Conservation (phyloP, 2,329 filamentous ascomycete genomes). For the Trichoderma afroharzianum region DNA sequence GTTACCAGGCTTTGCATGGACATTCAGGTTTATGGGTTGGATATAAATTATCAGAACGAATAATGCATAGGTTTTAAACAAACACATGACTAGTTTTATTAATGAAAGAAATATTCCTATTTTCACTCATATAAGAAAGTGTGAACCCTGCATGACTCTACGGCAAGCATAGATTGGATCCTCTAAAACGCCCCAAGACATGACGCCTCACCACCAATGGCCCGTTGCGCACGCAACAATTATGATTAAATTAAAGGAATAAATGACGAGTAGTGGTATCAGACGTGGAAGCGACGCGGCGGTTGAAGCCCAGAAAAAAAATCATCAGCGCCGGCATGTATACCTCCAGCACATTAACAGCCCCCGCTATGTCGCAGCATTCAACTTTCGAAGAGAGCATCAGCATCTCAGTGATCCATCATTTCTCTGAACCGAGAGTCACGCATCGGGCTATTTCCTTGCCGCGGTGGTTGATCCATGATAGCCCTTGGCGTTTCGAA, state of each 20-base stretch:
- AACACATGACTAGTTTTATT: background rate
- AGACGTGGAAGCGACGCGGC: background rate
- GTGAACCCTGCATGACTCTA: background rate
- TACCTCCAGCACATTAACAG: background rate
- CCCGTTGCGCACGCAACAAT: background rate
- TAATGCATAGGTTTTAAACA: background rate
- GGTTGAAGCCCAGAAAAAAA: background rate
- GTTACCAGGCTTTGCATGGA: background rate
- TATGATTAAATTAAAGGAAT: background rate
- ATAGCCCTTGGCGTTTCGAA: slow-evolving; percentile 40
- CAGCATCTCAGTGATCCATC: slow-evolving; percentile 34
- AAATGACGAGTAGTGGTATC: background rate
- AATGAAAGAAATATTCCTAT: background rate
- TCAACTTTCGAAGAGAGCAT: background rate
- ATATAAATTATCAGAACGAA: background rate
- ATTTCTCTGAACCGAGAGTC: slow-evolving; percentile 60
- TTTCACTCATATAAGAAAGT: background rate
- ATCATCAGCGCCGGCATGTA: background rate
- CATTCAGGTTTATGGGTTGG: background rate
- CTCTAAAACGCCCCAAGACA: background rate
- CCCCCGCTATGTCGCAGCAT: background rate
- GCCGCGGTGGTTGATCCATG: slow-evolving; percentile 31
- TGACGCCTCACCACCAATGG: background rate
- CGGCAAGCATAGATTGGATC: background rate
- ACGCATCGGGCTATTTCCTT: slow-evolving; percentile 50